phyloP scores from a whole-genome alignment of 768 basidiomycete species.

The Tylopilus felleus region DNA sequence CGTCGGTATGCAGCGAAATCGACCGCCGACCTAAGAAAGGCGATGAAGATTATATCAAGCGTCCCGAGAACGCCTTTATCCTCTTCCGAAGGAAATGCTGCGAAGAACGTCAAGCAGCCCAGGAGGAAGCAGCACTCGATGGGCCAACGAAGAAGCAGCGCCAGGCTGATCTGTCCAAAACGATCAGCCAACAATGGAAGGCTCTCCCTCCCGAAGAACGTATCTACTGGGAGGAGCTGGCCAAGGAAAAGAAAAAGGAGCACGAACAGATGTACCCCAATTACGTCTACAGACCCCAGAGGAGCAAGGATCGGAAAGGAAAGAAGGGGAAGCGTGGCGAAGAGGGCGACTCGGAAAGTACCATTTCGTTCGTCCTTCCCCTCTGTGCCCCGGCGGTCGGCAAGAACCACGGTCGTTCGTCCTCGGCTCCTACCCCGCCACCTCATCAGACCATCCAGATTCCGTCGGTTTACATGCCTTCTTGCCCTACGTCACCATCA shows the following conservation, averaged over 20 bases:
- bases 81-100: conserved; percentile 78
- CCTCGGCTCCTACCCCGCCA: conserved; percentile 61
- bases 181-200: conserved; percentile 81
- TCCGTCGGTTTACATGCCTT: conserved; percentile 60
- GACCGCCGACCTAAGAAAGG: conserved; percentile 59
- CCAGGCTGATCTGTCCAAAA: conserved; percentile 77
- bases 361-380: conserved; percentile 47
- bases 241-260: conserved; percentile 78
- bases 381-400: conserved; percentile 37
- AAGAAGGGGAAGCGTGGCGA: conserved; percentile 38
- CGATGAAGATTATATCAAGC: conserved; percentile 81
- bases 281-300: conserved; percentile 77
- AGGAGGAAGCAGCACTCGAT: conserved; percentile 41
- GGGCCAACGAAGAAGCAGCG: conserved; percentile 66
- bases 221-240: conserved; percentile 70
- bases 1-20: conserved; percentile 42
- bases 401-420: conserved; percentile 45
- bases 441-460: conserved; percentile 69
- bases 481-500: conserved; percentile 63
- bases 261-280: conserved; percentile 71
- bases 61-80: conserved; percentile 83
- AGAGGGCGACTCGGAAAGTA: conserved; percentile 50
- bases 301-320: conserved; percentile 46
- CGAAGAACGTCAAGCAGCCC: conserved; percentile 61
- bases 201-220: conserved; percentile 61